phyloP scores from a whole-genome alignment of 2,329 filamentous ascomycete genomes.

The Claviceps humidiphila region DNA sequence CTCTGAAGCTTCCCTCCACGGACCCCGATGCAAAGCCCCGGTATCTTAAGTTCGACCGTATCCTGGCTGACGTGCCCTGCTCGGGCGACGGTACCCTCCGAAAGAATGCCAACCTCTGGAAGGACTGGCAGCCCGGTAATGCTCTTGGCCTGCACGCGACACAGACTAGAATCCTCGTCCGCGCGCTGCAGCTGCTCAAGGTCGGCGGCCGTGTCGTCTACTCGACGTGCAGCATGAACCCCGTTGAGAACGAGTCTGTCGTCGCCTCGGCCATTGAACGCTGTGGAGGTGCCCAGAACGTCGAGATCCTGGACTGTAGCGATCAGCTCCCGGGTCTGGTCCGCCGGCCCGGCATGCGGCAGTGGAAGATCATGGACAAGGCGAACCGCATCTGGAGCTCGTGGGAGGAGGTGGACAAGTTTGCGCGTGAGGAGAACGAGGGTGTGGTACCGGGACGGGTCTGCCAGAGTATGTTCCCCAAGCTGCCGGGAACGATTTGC shows the following conservation, averaged over 20 bases:
- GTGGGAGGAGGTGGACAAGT: constrained; percentile 69
- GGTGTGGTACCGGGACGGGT: constrained; percentile 52
- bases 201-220: constrained; percentile 90
- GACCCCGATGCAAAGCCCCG: constrained; percentile 41
- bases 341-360: constrained; percentile 60
- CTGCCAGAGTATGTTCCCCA: constrained; percentile 72
- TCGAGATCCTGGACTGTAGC: constrained; percentile 74
- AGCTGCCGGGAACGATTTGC: constrained; percentile 37
- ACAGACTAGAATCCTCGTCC: constrained; percentile 79
- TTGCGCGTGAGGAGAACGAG: constrained; percentile 43
- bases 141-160: constrained; percentile 77
- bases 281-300: constrained; percentile 70
- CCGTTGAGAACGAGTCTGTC: constrained; percentile 91
- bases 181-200: constrained; percentile 91
- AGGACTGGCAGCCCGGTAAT: constrained; percentile 82
- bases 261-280: constrained; percentile 77
- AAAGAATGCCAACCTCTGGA: constrained; percentile 92
- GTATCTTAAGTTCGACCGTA: constrained; percentile 94
- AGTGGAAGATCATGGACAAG: constrained; percentile 90
- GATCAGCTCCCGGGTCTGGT: constrained; percentile 64
- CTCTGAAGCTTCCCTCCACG: constrained; percentile 63
- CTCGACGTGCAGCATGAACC: constrained; percentile 98
- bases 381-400: constrained; percentile 62
- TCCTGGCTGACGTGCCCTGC: constrained; percentile 92
- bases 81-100: constrained; percentile 87